A percentile compares a stretch with the other conserved stretches of the same genome.
Evolutionary conservation across 768 basidiomycete species (phyloP).

Genomic region (Podaxis carcinomalis): DNA sequence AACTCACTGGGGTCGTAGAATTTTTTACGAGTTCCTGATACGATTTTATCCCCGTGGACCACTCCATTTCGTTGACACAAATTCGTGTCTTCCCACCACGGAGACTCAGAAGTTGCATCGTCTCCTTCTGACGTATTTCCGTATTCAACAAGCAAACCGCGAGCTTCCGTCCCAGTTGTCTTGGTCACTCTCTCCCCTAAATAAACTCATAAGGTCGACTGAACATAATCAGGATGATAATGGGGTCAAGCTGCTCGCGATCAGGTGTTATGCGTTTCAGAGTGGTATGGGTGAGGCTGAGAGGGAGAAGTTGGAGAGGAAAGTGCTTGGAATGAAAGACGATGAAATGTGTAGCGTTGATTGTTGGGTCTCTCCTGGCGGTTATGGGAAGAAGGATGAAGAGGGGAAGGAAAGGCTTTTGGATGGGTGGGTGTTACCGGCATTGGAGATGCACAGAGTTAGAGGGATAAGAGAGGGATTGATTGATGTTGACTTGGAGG

Average conservation of each 20-base stretch:
- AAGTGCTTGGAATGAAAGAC: slow-evolving; percentile 43
- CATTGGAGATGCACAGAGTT: slow-evolving; percentile 63
- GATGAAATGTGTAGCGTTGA: slow-evolving; percentile 49
- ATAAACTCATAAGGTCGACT: slow-evolving; percentile 37
- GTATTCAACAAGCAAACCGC: slow-evolving; percentile 72
- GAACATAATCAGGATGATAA: slow-evolving; percentile 37
- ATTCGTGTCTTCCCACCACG: slow-evolving; percentile 25
- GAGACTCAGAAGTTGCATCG: slow-evolving; percentile 54
- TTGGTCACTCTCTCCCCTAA: slow-evolving; percentile 63
- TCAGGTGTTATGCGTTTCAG: slow-evolving; percentile 74
- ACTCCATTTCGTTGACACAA: slow-evolving; percentile 39
- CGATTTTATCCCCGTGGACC: slow-evolving; percentile 49
- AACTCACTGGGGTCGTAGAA: slow-evolving; percentile 30
- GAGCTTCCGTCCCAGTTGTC: slow-evolving; percentile 54
- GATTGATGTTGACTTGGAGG: slow-evolving; percentile 26
- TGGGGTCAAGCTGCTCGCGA: slow-evolving; percentile 65
- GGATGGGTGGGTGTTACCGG: slow-evolving; percentile 83
- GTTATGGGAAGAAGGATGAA: slow-evolving; percentile 26
- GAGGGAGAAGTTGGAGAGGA: slow-evolving; percentile 58
- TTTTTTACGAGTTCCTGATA: slow-evolving; percentile 49
- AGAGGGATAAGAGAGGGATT: slow-evolving; percentile 44
- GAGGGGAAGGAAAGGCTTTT: slow-evolving; percentile 41
- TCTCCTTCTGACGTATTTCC: slow-evolving; percentile 75
- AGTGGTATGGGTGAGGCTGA: slow-evolving; percentile 76
- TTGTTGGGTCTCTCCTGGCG: slow-evolving; percentile 45